Conservation (phyloP, 2,329 filamentous ascomycete genomes). For the Xylaria sp. region DNA sequence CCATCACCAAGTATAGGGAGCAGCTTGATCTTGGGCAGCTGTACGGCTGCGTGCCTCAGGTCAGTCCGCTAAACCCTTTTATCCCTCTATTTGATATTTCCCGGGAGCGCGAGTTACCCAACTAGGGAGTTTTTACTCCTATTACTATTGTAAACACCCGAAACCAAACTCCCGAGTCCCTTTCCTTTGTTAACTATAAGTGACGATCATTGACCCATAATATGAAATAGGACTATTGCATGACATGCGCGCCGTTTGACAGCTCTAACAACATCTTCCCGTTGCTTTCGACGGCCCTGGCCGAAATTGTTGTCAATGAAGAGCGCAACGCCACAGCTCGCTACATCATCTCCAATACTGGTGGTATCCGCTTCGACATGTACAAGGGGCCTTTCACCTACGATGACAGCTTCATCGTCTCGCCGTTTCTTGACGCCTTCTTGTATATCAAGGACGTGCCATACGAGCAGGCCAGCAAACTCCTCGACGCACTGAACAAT, state of each 20-base stretch:
- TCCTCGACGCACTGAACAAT: slow-evolving; percentile 57
- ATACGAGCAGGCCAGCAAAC: slow-evolving; percentile 55
- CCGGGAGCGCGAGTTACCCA: no score
- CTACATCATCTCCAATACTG: slow-evolving; percentile 70
- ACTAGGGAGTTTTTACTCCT: no score
- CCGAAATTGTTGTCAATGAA: slow-evolving; percentile 63
- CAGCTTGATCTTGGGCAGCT: slow-evolving; percentile 66
- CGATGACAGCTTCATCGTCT: slow-evolving; percentile 64
- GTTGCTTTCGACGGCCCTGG: slow-evolving; percentile 62
- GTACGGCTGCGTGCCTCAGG: slow-evolving; percentile 67
- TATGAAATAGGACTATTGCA: slow-evolving; percentile 62
- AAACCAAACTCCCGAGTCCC: no score
- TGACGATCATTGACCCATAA: no score
- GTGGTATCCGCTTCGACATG: slow-evolving; percentile 70
- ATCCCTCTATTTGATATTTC: no score
- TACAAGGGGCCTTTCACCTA: slow-evolving; percentile 71
- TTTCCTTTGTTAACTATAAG: no score
- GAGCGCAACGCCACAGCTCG: slow-evolving; percentile 62
- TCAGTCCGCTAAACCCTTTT: no score
- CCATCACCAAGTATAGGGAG: slow-evolving; percentile 62
- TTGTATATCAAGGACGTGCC: slow-evolving; percentile 65
- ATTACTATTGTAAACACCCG: no score
- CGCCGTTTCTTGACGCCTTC: slow-evolving; percentile 65
- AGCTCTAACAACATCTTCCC: slow-evolving; percentile 65
- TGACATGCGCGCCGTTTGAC: slow-evolving; percentile 64